A percentile compares a stretch with the other conserved stretches of the same genome.
phyloP scores from a whole-genome alignment of 2,329 filamentous ascomycete genomes.

The Waltergamsia citrina region DNA sequence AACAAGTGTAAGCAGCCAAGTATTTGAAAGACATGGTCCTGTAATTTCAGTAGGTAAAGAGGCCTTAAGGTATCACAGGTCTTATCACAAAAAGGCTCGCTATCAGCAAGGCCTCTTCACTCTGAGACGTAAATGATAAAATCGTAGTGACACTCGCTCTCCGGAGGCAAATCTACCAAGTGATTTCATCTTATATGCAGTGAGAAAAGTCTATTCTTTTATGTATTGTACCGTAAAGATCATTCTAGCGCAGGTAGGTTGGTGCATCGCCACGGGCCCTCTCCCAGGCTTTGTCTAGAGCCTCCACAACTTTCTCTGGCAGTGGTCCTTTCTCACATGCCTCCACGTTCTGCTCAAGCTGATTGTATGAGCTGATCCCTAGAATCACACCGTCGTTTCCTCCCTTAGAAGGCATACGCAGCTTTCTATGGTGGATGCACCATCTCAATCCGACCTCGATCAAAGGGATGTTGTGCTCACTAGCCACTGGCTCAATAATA shows the following conservation, averaged over 20 bases:
- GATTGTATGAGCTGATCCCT: constrained; percentile 21
- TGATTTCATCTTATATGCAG: too few relatives aligned
- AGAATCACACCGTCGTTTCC: constrained; percentile 4
- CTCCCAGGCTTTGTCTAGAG: constrained; percentile 4
- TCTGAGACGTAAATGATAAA: too few relatives aligned
- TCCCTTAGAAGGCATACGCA: constrained; percentile 2
- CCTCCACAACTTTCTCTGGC: constrained; percentile 2
- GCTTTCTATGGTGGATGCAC: constrained; percentile 5
- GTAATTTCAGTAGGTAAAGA: too few relatives aligned
- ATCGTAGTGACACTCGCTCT: too few relatives aligned
- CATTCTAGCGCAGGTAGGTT: constrained; percentile 3
- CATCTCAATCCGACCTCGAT: constrained; percentile 4
- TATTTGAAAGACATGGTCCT: too few relatives aligned
- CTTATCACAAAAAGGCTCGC: too few relatives aligned
- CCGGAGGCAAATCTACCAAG: too few relatives aligned
- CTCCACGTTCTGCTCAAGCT: constrained; percentile 33
- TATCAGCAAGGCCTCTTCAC: too few relatives aligned
- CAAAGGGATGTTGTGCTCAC: constrained; percentile 2
- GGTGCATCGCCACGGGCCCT: constrained; percentile 2
- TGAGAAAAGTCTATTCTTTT: too few relatives aligned
- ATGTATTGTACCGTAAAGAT: background rate
- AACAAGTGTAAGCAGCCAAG: too few relatives aligned
- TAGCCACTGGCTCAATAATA: constrained; percentile 4
- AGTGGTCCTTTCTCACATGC: constrained; percentile 13
- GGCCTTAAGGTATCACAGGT: too few relatives aligned